Percentiles rank a stretch among this genome's conserved stretches.
Evolutionary conservation across 306 rosid species (phyloP).

Genomic region (Cicer bijugum): DNA sequence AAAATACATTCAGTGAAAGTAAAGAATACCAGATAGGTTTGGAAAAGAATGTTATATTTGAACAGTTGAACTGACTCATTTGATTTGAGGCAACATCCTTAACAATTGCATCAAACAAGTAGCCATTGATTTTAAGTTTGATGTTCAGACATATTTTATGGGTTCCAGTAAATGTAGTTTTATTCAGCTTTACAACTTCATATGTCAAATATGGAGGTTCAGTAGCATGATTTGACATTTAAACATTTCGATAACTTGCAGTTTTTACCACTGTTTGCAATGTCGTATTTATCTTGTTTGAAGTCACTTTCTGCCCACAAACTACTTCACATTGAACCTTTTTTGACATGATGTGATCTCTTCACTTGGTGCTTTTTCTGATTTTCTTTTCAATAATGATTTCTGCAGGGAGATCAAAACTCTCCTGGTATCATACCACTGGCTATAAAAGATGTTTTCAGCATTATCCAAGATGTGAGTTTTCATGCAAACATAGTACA

Average conservation of each 20-base stretch:
- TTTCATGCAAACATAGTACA: constrained; percentile 39
- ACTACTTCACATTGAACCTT: constrained; percentile 21
- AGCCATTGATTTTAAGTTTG: constrained; percentile 22
- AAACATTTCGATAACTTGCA: constrained; percentile 15
- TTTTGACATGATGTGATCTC: constrained; percentile 21
- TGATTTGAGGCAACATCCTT: constrained; percentile 27
- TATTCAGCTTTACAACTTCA: constrained; percentile 3
- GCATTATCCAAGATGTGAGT: constrained; percentile 97
- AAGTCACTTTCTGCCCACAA: constrained; percentile 16
- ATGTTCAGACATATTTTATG: constrained; percentile 5
- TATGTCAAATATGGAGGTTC: constrained; percentile 35
- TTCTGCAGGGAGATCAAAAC: constrained; percentile 85
- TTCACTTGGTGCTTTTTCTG: constrained; percentile 29
- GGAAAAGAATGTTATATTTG: constrained; percentile 8
- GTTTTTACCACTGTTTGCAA: constrained; percentile 12
- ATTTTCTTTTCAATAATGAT: constrained; percentile 41
- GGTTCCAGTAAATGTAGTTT: constrained; percentile 1
- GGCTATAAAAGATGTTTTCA: constrained; percentile 97
- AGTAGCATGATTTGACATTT: constrained; percentile 20
- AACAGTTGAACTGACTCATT: constrained; percentile 9
- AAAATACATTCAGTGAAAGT: constrained; percentile 4
- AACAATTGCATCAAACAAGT: constrained; percentile 28
- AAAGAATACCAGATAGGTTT: constrained; percentile 7
- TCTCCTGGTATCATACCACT: constrained; percentile 93
- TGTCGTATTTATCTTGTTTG: constrained; percentile 1